These are phyloP conservation scores for Annona cherimola DNA, from an alignment of 164 flowering plant species.

Conservation along the genomic window DNA sequence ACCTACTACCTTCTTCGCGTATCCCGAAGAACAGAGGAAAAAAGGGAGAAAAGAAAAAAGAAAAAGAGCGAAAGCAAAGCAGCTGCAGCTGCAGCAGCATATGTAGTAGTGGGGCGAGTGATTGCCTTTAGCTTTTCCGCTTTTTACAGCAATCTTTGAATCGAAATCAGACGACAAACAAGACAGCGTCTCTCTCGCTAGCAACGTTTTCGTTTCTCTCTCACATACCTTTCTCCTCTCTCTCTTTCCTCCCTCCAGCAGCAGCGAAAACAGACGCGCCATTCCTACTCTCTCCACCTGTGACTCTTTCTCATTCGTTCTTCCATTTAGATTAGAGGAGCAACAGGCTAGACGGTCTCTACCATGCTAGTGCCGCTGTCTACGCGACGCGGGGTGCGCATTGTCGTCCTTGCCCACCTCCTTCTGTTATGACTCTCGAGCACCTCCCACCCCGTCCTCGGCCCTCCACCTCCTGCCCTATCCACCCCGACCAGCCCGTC, in stretches of 20 bases:
- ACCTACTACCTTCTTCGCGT: not conserved
- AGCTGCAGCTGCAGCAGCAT: not conserved
- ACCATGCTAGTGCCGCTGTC: constrained; percentile 11
- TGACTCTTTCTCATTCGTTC: not conserved
- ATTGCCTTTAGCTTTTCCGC: constrained; percentile 18
- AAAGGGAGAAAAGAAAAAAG: not conserved
- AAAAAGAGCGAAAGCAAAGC: not conserved
- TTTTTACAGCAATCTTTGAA: constrained; percentile 24
- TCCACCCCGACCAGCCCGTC: constrained; percentile 55
- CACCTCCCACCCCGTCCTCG: constrained; percentile 18
- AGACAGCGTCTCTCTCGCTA: not conserved
- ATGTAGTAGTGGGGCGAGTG: constrained; percentile 1
- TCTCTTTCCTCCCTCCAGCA: constrained; percentile 3
- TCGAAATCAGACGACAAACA: constrained; percentile 10
- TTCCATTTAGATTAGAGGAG: too few species aligned
- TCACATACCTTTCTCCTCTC: constrained; percentile 1
- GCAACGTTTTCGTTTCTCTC: constrained; percentile 16
- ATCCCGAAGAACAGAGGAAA: not conserved
- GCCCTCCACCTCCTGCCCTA: constrained; percentile 50
- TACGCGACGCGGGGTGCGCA: constrained; percentile 10
- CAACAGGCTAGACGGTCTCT: too few species aligned
- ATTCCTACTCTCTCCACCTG: not conserved
- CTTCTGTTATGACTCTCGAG: constrained; percentile 20
- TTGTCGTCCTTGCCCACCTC: not conserved
- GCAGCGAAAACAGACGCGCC: not conserved